Percentiles rank a stretch among this genome's conserved stretches.
These are phyloP conservation scores for Dactylellina parvicollis DNA, from an alignment of 2,329 filamentous ascomycete genomes.

Conservation along the genomic window DNA sequence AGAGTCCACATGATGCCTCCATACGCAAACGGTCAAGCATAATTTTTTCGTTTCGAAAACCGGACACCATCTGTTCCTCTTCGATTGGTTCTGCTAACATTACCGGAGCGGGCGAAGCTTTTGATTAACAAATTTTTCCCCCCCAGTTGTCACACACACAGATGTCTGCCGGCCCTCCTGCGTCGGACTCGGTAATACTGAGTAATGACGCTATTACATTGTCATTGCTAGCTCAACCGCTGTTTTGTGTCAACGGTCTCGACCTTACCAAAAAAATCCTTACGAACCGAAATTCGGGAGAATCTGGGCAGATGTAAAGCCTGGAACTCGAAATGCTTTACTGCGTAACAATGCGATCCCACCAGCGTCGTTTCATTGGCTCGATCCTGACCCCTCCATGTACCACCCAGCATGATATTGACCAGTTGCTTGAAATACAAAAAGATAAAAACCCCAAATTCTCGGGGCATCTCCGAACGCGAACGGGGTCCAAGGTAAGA, in stretches of 20 bases:
- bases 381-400: neutral
- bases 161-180: conserved; percentile 15
- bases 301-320: neutral
- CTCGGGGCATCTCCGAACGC: conserved; percentile 53
- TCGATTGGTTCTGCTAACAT: conserved; percentile 49
- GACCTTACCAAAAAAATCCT: too few species aligned
- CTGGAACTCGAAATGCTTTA: conserved; percentile 22
- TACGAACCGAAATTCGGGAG: neutral
- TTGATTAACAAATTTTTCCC: conserved; percentile 13
- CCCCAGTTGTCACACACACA: conserved; percentile 34
- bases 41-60: neutral
- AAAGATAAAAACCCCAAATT: conserved; percentile 12
- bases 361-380: conserved; percentile 19
- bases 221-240: conserved; percentile 8
- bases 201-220: conserved; percentile 43
- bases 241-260: neutral
- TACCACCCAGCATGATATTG: neutral
- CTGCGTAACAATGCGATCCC: conserved; percentile 27
- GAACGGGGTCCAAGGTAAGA: conserved; percentile 46
- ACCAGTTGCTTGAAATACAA: neutral
- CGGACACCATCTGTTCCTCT: conserved; percentile 45
- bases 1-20: conserved; percentile 50
- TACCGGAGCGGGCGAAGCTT: conserved; percentile 38
- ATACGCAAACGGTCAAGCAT: conserved; percentile 51
- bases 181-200: conserved; percentile 37